Conservation (phyloP, 768 basidiomycete genomes). For the Lactarius sp. region DNA sequence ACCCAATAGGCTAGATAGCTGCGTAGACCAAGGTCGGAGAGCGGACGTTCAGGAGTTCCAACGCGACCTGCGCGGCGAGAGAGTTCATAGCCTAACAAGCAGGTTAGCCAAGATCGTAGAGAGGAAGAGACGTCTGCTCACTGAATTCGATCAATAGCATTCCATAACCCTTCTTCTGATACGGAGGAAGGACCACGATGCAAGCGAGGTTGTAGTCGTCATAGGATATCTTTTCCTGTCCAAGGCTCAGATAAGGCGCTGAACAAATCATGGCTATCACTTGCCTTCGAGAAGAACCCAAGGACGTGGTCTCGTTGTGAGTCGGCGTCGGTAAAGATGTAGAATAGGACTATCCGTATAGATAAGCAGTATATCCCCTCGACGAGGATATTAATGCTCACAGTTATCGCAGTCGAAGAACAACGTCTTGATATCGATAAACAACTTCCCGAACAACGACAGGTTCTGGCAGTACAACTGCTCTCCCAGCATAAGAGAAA, state of each 20-base stretch:
- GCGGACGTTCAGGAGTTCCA: slow-evolving; percentile 91
- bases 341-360: slow-evolving; percentile 67
- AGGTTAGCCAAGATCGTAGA: not conserved
- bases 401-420: slow-evolving; percentile 90
- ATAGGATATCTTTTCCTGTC: slow-evolving; percentile 87
- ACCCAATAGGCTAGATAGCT: slow-evolving; percentile 91
- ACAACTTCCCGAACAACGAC: slow-evolving; percentile 94
- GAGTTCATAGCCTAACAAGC: slow-evolving; percentile 76
- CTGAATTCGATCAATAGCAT: slow-evolving; percentile 99
- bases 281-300: slow-evolving; percentile 67
- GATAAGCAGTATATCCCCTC: slow-evolving; percentile 4
- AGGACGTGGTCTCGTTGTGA: slow-evolving; percentile 77
- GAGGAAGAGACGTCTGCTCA: slow-evolving; percentile 36
- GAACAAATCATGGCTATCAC: not conserved
- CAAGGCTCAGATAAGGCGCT: not conserved
- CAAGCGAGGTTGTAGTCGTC: slow-evolving; percentile 98
- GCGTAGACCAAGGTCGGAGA: slow-evolving; percentile 88
- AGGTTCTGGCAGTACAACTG: slow-evolving; percentile 97
- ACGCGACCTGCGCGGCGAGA: slow-evolving; percentile 73
- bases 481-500: not conserved
- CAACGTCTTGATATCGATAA: slow-evolving; percentile 95
- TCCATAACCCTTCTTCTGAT: slow-evolving; percentile 84
- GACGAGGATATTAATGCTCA: slow-evolving; percentile 35
- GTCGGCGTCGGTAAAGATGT: slow-evolving; percentile 82
- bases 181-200: slow-evolving; percentile 93